Conservation (phyloP, 2,329 filamentous ascomycete species). For the Aspergillus pseudoterreus region DNA sequence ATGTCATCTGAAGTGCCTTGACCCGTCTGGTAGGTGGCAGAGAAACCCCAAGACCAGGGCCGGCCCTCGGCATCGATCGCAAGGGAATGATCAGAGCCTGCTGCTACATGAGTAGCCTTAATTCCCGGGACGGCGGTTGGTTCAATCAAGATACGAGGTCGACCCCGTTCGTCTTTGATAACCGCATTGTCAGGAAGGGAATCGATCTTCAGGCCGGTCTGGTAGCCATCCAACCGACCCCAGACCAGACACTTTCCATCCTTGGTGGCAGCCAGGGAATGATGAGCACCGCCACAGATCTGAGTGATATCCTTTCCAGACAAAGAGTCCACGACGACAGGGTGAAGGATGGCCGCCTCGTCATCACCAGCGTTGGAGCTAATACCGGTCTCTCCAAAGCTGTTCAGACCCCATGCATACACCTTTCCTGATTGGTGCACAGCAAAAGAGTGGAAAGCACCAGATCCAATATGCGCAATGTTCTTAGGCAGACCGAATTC, state of each 20-base stretch:
- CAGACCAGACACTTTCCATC: slow-evolving; percentile 56
- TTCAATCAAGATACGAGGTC: slow-evolving; percentile 67
- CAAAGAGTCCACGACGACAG: slow-evolving; percentile 64
- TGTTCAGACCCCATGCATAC: slow-evolving; percentile 83
- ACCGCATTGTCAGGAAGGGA: slow-evolving; percentile 57
- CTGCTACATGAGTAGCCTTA: slow-evolving; percentile 55
- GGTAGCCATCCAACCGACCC: slow-evolving; percentile 58
- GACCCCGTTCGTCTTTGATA: slow-evolving; percentile 61
- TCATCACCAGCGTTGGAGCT: slow-evolving; percentile 61
- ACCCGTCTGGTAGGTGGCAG: slow-evolving; percentile 75
- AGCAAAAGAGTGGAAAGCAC: slow-evolving; percentile 79
- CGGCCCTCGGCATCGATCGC: slow-evolving; percentile 66
- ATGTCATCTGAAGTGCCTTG: slow-evolving; percentile 77
- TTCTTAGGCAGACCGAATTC: slow-evolving; percentile 56
- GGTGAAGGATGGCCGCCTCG: slow-evolving; percentile 68
- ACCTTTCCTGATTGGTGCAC: slow-evolving; percentile 65
- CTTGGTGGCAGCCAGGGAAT: slow-evolving; percentile 60
- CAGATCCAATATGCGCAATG: slow-evolving; percentile 62
- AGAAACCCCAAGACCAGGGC: slow-evolving; percentile 78
- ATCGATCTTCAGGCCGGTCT: slow-evolving; percentile 58
- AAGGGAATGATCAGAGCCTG: slow-evolving; percentile 70
- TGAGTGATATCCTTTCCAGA: slow-evolving; percentile 60
- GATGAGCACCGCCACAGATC: slow-evolving; percentile 71
- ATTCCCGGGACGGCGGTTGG: slow-evolving; percentile 61
- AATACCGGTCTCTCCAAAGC: slow-evolving; percentile 75